These are phyloP conservation scores for Noccaea bulbosa DNA, from an alignment of 345 rosid genomes.

Conservation along the genomic window DNA sequence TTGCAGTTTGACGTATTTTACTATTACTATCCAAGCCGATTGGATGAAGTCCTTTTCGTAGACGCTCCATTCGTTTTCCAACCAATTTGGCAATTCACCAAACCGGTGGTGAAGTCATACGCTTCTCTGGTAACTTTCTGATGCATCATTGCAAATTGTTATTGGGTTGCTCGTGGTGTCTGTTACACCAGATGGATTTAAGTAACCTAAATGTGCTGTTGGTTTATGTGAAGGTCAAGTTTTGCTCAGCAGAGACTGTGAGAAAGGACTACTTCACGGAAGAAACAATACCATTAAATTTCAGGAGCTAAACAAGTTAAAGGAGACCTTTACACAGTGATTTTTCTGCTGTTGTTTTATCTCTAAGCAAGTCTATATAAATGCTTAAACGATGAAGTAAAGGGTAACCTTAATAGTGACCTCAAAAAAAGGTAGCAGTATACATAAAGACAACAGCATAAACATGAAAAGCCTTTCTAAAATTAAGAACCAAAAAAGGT, in stretches of 20 bases:
- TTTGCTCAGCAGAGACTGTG: slow-evolving; percentile 68
- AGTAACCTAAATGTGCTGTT: background rate
- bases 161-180: too few relatives aligned
- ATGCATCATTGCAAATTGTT: slow-evolving; percentile 9
- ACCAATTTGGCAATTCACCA: slow-evolving; percentile 82
- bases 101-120: slow-evolving; percentile 75
- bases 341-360: slow-evolving; percentile 19
- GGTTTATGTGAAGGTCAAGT: slow-evolving; percentile 63
- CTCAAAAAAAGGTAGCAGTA: slow-evolving; percentile 40
- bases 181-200: too few relatives aligned
- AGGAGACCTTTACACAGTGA: slow-evolving; percentile 14
- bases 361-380: slow-evolving; percentile 14
- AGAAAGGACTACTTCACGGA: slow-evolving; percentile 79
- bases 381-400: background rate
- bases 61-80: slow-evolving; percentile 86
- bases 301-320: slow-evolving; percentile 48
- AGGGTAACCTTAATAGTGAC: slow-evolving; percentile 4
- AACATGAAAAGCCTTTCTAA: slow-evolving; percentile 44
- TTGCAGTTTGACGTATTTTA: slow-evolving; percentile 88
- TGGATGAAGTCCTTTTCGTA: slow-evolving; percentile 84
- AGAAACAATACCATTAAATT: slow-evolving; percentile 66
- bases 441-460: slow-evolving; percentile 34
- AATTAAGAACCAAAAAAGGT: slow-evolving; percentile 32
- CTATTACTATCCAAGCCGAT: slow-evolving; percentile 85
- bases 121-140: slow-evolving; percentile 71